phyloP scores from a whole-genome alignment of 139 green algal species.

The Picochlorum sp. region DNA sequence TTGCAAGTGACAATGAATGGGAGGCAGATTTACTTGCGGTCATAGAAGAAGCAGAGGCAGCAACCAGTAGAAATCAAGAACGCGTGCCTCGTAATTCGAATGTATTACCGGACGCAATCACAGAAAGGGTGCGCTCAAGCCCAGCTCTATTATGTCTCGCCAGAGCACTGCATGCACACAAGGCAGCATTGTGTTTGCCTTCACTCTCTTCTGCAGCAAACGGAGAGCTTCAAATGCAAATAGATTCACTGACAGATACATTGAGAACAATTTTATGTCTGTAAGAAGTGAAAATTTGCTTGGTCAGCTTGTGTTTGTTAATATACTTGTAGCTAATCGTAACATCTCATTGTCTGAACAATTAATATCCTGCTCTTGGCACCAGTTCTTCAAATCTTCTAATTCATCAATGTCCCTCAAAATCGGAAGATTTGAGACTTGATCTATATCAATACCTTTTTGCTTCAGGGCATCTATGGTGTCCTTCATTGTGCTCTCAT shows the following conservation, averaged over 20 bases:
- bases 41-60: not conserved
- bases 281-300: conserved; percentile 8
- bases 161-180: conserved; percentile 57
- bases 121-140: conserved; percentile 26
- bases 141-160: conserved; percentile 63
- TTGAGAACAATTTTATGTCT: conserved; percentile 55
- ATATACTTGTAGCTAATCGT: not conserved
- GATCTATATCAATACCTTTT: conserved; percentile 25
- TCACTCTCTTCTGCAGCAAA: conserved; percentile 4
- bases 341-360: not conserved
- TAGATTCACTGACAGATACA: conserved; percentile 37
- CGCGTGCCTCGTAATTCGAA: not conserved
- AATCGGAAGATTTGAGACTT: conserved; percentile 13
- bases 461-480: conserved; percentile 6
- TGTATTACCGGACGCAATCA: not conserved
- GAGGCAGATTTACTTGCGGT: not conserved
- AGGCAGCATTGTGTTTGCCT: conserved; percentile 18
- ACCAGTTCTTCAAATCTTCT: conserved; percentile 30
- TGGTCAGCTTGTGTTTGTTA: not conserved
- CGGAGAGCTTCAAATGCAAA: not conserved
- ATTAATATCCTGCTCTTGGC: conserved; percentile 15
- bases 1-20: not conserved
- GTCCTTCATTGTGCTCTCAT: conserved; percentile 12
- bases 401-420: conserved; percentile 42
- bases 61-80: not conserved